A percentile compares a stretch with the other conserved stretches of the same genome.
Conservation (phyloP, 169 alveolate species). For the Plasmodium relictum region DNA sequence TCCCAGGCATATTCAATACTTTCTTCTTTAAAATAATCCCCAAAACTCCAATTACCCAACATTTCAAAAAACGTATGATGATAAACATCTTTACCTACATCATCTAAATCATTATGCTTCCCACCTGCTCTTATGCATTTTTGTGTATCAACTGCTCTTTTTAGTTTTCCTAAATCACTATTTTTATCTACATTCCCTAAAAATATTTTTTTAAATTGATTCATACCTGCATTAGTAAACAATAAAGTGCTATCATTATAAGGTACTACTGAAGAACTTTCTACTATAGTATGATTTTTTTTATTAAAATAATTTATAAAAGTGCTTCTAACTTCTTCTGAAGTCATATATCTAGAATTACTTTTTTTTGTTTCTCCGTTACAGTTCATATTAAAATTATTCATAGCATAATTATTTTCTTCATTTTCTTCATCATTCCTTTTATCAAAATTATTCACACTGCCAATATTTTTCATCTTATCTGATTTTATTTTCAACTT, state of each 20-base stretch:
- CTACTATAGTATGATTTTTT: slow-evolving; percentile 82
- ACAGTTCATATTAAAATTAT: neutral
- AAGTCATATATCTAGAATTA: neutral
- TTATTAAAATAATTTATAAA: slow-evolving; percentile 87
- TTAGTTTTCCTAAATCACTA: slow-evolving; percentile 92
- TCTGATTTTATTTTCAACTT: no score
- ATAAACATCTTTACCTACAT: slow-evolving; percentile 96
- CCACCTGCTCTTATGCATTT: slow-evolving; percentile 97
- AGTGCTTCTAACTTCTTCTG: slow-evolving; percentile 81
- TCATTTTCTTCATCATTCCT: slow-evolving; percentile 1
- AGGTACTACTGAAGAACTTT: slow-evolving; percentile 92
- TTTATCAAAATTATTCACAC: no score
- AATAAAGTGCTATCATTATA: slow-evolving; percentile 94
- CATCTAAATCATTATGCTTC: slow-evolving; percentile 92
- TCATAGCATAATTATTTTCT: neutral
- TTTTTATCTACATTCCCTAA: slow-evolving; percentile 91
- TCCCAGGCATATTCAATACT: slow-evolving; percentile 95
- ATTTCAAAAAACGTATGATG: slow-evolving; percentile 97
- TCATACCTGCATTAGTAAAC: slow-evolving; percentile 96
- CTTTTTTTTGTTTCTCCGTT: neutral
- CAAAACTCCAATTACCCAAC: slow-evolving; percentile 98
- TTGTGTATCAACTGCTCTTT: slow-evolving; percentile 94
- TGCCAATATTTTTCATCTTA: no score
- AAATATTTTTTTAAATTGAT: slow-evolving; percentile 93
- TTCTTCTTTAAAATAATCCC: slow-evolving; percentile 95